phyloP scores from a whole-genome alignment of 768 basidiomycete species.

The Rhodotorula graminis region DNA sequence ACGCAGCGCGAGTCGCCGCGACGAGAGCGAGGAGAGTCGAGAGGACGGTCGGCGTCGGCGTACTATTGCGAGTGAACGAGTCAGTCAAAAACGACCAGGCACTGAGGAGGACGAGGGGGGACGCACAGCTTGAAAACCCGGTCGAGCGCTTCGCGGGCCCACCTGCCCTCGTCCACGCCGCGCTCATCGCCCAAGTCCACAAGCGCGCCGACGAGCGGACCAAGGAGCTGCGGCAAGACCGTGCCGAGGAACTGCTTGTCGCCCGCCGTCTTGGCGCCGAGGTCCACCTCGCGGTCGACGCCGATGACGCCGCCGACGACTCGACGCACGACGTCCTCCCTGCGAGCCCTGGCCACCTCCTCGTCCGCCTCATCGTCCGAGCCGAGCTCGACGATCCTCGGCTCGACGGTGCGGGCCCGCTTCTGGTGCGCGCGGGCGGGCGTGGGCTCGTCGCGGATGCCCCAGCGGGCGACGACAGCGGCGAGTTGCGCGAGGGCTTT shows the following conservation, averaged over 20 bases:
- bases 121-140: constrained; percentile 4
- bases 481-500: constrained; percentile 12
- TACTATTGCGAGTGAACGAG: not conserved
- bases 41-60: not conserved
- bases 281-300: not conserved
- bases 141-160: not conserved
- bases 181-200: not conserved
- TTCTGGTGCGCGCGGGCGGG: not conserved
- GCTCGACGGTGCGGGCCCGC: not conserved
- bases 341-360: not conserved
- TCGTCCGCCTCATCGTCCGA: not conserved
- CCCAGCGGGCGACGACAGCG: constrained; percentile 24
- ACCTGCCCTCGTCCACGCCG: not conserved
- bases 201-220: not conserved
- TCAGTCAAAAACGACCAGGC: too few relatives aligned
- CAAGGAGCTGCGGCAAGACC: constrained; percentile 11
- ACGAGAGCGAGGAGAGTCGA: constrained; percentile 20
- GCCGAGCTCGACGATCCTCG: not conserved
- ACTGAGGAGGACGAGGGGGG: too few relatives aligned
- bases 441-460: not conserved
- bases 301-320: not conserved
- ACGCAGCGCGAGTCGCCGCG: not conserved
- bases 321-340: not conserved
- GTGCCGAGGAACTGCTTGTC: constrained; percentile 4
- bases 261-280: not conserved